Evolutionary conservation across 2,329 filamentous ascomycete species (phyloP).

Genomic region (Neonectria magnoliae): DNA sequence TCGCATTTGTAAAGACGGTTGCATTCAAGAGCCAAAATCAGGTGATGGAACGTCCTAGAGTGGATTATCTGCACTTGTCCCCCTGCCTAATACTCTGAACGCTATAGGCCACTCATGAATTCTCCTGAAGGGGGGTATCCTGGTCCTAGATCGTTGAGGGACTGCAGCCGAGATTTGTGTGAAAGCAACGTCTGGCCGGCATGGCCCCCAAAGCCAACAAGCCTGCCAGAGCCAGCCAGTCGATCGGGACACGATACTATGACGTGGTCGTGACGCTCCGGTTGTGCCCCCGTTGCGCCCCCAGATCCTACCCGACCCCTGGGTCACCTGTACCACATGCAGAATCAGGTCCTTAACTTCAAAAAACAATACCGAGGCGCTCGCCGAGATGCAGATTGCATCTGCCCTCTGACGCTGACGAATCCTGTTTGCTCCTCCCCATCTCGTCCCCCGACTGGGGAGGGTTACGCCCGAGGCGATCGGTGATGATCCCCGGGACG

Average conservation of each 20-base stretch:
- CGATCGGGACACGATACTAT: constrained; percentile 43
- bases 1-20: constrained; percentile 23
- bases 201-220: constrained; percentile 29
- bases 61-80: constrained; percentile 16
- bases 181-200: constrained; percentile 25
- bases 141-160: constrained; percentile 29
- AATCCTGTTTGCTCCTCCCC: constrained; percentile 28
- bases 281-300: constrained; percentile 27
- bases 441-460: constrained; percentile 30
- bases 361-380: constrained; percentile 33
- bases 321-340: constrained; percentile 29
- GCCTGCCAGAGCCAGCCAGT: constrained; percentile 28
- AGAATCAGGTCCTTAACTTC: constrained; percentile 26
- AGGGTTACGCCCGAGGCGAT: constrained; percentile 37
- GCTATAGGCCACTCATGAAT: constrained; percentile 10
- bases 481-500: constrained; percentile 35
- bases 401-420: constrained; percentile 28
- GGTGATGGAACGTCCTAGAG: constrained; percentile 24
- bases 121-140: constrained; percentile 20
- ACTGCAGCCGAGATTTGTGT: constrained; percentile 34
- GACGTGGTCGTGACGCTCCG: constrained; percentile 36
- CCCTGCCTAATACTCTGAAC: neutral
- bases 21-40: constrained; percentile 26
- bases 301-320: constrained; percentile 38
- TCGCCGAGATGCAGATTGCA: constrained; percentile 29